Evolutionary conservation across 495 filamentous ascomycete species (phyloP).

Genomic region (Poronia punctata): DNA sequence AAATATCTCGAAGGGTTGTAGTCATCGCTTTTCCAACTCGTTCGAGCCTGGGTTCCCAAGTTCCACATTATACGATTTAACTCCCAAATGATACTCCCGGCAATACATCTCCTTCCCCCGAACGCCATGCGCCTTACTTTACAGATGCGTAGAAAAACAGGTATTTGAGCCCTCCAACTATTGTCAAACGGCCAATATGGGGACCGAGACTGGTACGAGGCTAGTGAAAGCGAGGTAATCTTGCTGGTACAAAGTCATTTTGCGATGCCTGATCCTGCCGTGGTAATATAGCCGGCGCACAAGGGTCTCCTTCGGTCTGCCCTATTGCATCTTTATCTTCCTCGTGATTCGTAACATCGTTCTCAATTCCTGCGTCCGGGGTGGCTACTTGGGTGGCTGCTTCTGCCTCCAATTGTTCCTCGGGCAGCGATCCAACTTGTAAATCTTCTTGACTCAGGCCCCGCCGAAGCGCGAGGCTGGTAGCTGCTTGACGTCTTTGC

Average conservation of each 20-base stretch:
- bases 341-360: conserved; percentile 19
- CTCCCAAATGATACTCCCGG: too few relatives aligned
- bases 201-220: neutral
- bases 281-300: neutral
- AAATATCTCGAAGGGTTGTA: neutral
- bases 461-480: conserved; percentile 59
- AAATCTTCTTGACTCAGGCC: conserved; percentile 49
- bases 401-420: conserved; percentile 24
- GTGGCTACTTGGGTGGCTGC: conserved; percentile 17
- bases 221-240: conserved; percentile 23
- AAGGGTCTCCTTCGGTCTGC: conserved; percentile 7
- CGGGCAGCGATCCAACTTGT: conserved; percentile 16
- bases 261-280: conserved; percentile 6
- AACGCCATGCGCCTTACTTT: too few relatives aligned
- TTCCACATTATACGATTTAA: too few relatives aligned
- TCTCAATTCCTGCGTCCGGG: conserved; percentile 18
- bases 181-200: too few relatives aligned
- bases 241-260: conserved; percentile 23
- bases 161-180: too few relatives aligned
- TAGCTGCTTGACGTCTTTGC: conserved; percentile 64
- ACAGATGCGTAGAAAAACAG: too few relatives aligned
- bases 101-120: too few relatives aligned
- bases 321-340: conserved; percentile 2
- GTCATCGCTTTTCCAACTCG: neutral
- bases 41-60: too few relatives aligned